A percentile compares a stretch with the other conserved stretches of the same genome.
Evolutionary conservation across 2,329 filamentous ascomycete genomes (phyloP).

Genomic region (Monosporascus sp.): DNA sequence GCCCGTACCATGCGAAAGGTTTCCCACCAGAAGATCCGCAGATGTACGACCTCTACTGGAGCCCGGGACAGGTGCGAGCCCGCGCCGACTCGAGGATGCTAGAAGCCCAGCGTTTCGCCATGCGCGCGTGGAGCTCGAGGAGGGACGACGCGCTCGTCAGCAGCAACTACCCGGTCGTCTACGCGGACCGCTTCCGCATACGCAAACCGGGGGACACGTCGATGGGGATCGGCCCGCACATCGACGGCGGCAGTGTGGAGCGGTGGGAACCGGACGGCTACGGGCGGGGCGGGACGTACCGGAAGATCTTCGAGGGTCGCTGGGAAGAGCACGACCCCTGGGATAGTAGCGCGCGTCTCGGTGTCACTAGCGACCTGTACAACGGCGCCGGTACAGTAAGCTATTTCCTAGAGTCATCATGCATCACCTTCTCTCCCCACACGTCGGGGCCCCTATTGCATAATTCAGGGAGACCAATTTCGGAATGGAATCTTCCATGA

Average conservation of each 20-base stretch:
- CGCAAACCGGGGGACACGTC: conserved; percentile 62
- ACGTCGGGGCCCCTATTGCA: too few relatives aligned
- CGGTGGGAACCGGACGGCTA: conserved; percentile 70
- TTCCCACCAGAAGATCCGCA: conserved; percentile 61
- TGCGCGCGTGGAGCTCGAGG: conserved; percentile 55
- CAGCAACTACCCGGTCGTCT: conserved; percentile 52
- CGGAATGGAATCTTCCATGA: too few relatives aligned
- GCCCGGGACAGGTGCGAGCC: conserved; percentile 59
- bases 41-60: conserved; percentile 73
- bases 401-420: too few relatives aligned
- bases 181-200: conserved; percentile 68
- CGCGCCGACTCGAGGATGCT: conserved; percentile 60
- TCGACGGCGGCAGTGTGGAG: conserved; percentile 71
- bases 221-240: conserved; percentile 66
- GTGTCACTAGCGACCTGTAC: conserved; percentile 70
- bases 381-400: conserved; percentile 61
- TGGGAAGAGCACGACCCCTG: conserved; percentile 83
- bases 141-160: conserved; percentile 43
- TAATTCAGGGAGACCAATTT: too few relatives aligned
- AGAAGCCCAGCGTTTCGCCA: conserved; percentile 54
- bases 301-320: conserved; percentile 62
- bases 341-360: conserved; percentile 65
- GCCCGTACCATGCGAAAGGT: conserved; percentile 47
- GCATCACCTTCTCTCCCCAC: too few relatives aligned
- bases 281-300: conserved; percentile 62